phyloP scores from a whole-genome alignment of 106 monocot species.

The Dactylorhiza incarnata region DNA sequence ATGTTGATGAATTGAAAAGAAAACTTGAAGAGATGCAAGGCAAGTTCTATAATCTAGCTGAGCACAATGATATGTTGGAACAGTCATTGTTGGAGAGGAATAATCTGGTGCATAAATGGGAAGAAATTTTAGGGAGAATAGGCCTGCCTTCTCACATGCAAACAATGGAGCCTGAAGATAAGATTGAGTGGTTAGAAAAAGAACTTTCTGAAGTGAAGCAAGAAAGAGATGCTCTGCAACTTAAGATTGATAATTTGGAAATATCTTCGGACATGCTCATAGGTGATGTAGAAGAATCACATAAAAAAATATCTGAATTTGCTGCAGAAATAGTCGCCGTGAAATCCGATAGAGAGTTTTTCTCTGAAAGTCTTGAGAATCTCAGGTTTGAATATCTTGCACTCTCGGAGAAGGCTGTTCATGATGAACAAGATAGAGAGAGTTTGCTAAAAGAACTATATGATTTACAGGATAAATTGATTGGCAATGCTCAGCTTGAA shows the following conservation, averaged over 20 bases:
- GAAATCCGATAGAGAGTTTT: conserved; percentile 65
- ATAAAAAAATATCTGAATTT: conserved; percentile 68
- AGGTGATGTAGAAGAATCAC: conserved; percentile 58
- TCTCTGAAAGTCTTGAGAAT: conserved; percentile 55
- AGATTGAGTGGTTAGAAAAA: conserved; percentile 62
- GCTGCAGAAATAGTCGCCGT: conserved; percentile 44
- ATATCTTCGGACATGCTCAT: conserved; percentile 58
- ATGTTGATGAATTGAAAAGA: conserved; percentile 50
- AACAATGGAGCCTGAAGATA: conserved; percentile 49
- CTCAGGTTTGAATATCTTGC: conserved; percentile 51
- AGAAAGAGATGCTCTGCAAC: conserved; percentile 65
- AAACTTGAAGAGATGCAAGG: conserved; percentile 67
- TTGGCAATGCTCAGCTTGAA: conserved; percentile 21
- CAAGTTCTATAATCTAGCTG: conserved; percentile 76
- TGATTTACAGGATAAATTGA: conserved; percentile 44
- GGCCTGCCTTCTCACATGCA: conserved; percentile 58
- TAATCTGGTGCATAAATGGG: conserved; percentile 66
- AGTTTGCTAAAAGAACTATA: conserved; percentile 49
- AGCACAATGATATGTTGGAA: conserved; percentile 94
- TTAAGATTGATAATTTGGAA: conserved; percentile 67
- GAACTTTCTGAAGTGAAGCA: conserved; percentile 43
- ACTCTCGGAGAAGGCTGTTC: conserved; percentile 51
- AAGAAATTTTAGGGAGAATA: conserved; percentile 67
- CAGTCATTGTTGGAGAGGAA: conserved; percentile 86
- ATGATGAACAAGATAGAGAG: conserved; percentile 57